These are phyloP conservation scores for Phytophthora pinifolia DNA, from an alignment of 352 stramenopile genomes.

Conservation along the genomic window DNA sequence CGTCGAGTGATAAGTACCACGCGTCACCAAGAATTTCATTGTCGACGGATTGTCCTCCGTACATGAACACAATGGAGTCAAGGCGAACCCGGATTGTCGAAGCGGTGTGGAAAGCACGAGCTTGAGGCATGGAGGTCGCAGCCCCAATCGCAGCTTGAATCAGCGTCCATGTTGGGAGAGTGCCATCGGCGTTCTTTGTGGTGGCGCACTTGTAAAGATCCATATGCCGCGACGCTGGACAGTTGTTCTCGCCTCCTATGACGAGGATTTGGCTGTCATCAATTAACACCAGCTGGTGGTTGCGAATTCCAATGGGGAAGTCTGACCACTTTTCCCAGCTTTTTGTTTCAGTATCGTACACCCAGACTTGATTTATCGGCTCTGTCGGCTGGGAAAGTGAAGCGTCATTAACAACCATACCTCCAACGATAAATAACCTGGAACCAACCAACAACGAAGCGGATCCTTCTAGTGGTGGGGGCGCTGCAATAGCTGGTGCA, in stretches of 20 bases:
- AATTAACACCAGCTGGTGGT: slow-evolving; percentile 77
- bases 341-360: slow-evolving; percentile 51
- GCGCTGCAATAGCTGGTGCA: slow-evolving; percentile 9
- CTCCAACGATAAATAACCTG: slow-evolving; percentile 79
- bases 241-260: slow-evolving; percentile 77
- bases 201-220: slow-evolving; percentile 83
- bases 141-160: slow-evolving; percentile 68
- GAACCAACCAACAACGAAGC: slow-evolving; percentile 59
- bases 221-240: slow-evolving; percentile 77
- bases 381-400: slow-evolving; percentile 14
- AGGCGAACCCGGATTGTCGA: slow-evolving; percentile 69
- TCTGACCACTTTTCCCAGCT: slow-evolving; percentile 78
- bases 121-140: slow-evolving; percentile 56
- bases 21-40: slow-evolving; percentile 73
- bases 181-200: slow-evolving; percentile 54
- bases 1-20: slow-evolving; percentile 83
- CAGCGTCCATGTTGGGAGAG: slow-evolving; percentile 71
- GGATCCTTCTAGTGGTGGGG: slow-evolving; percentile 49
- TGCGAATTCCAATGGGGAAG: slow-evolving; percentile 77
- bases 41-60: slow-evolving; percentile 73
- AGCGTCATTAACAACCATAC: slow-evolving; percentile 32
- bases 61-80: slow-evolving; percentile 83
- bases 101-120: slow-evolving; percentile 72
- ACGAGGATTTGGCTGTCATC: slow-evolving; percentile 78
- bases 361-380: slow-evolving; percentile 67